Evolutionary conservation across 306 rosid genomes (phyloP).

Genomic region (Pachyrhizus erosus): DNA sequence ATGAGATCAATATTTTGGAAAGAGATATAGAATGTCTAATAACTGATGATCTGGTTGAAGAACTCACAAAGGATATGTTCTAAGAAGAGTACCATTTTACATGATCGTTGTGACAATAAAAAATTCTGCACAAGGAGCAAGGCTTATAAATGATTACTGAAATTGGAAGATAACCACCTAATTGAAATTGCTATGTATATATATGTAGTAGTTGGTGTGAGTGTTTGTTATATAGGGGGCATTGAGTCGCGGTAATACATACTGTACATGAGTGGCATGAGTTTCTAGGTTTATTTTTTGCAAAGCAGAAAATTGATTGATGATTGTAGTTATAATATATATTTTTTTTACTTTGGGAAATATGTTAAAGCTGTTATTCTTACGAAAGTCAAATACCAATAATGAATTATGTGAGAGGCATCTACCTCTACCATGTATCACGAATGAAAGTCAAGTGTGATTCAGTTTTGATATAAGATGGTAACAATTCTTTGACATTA

Average conservation of each 20-base stretch:
- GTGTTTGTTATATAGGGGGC: conserved; percentile 46
- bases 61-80: conserved; percentile 68
- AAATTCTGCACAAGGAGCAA: conserved; percentile 37
- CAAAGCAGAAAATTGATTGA: conserved; percentile 30
- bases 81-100: conserved; percentile 36
- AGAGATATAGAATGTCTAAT: conserved; percentile 71
- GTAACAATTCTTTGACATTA: not conserved
- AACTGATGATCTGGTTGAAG: conserved; percentile 75
- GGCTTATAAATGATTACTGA: conserved; percentile 45
- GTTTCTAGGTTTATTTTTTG: conserved; percentile 35
- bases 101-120: conserved; percentile 38
- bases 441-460: conserved; percentile 20
- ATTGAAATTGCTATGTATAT: conserved; percentile 47
- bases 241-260: conserved; percentile 44
- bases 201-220: conserved; percentile 43
- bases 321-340: conserved; percentile 26
- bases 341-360: not conserved
- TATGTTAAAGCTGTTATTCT: not conserved
- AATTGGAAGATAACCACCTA: conserved; percentile 47
- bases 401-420: conserved; percentile 9
- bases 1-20: conserved; percentile 60
- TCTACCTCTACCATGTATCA: not conserved
- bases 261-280: conserved; percentile 57
- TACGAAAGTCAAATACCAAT: conserved; percentile 20
- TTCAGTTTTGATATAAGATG: not conserved